Conservation (phyloP, 768 basidiomycete species). For the Termitomyces sp. region DNA sequence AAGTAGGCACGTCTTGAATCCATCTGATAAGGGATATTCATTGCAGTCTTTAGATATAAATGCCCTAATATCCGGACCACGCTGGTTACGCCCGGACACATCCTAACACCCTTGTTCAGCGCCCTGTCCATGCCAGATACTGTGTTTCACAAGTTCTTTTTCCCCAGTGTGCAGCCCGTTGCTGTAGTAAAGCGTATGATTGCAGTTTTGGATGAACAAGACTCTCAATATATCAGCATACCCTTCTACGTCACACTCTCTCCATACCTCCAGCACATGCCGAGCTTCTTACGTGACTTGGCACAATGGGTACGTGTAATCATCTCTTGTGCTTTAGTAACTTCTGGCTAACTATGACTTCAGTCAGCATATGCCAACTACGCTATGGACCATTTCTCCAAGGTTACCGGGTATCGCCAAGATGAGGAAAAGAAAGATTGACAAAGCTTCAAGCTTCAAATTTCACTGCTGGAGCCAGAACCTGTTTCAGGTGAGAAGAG, state of each 20-base stretch:
- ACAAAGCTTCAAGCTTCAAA: not conserved
- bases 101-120: slow-evolving; percentile 76
- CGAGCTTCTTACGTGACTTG: slow-evolving; percentile 72
- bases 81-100: slow-evolving; percentile 75
- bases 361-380: slow-evolving; percentile 68
- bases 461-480: too few relatives aligned
- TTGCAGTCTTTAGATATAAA: slow-evolving; percentile 44
- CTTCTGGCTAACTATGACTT: not conserved
- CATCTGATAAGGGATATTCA: not conserved
- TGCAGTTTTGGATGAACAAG: slow-evolving; percentile 72
- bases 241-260: slow-evolving; percentile 69
- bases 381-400: slow-evolving; percentile 64
- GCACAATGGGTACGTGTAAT: slow-evolving; percentile 58
- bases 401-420: slow-evolving; percentile 52
- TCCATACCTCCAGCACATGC: slow-evolving; percentile 51
- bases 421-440: slow-evolving; percentile 39
- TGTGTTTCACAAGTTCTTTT: slow-evolving; percentile 62
- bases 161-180: slow-evolving; percentile 70
- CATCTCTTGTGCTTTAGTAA: not conserved
- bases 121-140: slow-evolving; percentile 44
- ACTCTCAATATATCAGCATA: slow-evolving; percentile 63
- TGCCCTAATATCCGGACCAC: slow-evolving; percentile 83
- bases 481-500: too few relatives aligned
- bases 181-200: slow-evolving; percentile 80
- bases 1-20: slow-evolving; percentile 32